These are phyloP conservation scores for Glycine soja DNA, from an alignment of 306 rosid genomes.

Conservation along the genomic window DNA sequence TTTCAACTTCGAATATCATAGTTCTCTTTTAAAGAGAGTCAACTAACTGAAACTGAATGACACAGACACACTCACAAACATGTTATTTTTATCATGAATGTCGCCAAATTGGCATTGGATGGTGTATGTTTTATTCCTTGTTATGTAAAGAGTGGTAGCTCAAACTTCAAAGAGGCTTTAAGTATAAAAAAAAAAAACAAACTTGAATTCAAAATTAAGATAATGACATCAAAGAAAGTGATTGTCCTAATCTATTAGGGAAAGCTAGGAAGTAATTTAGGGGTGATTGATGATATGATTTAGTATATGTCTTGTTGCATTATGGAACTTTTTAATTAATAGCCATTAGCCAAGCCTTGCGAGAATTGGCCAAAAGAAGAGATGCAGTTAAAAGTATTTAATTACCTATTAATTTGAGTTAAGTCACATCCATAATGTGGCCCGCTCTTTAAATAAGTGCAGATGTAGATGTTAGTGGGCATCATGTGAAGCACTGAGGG, in stretches of 20 bases:
- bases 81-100: constrained; percentile 12
- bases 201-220: constrained; percentile 37
- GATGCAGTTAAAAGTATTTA: constrained; percentile 37
- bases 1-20: background rate
- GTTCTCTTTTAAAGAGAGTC: constrained; percentile 1
- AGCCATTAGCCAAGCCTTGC: background rate
- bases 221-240: constrained; percentile 46
- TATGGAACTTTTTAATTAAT: background rate
- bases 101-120: constrained; percentile 9
- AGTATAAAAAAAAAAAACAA: background rate
- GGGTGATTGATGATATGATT: constrained; percentile 49
- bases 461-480: constrained; percentile 64
- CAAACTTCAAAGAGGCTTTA: constrained; percentile 30
- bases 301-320: constrained; percentile 38
- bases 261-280: constrained; percentile 30
- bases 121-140: background rate
- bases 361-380: constrained; percentile 41
- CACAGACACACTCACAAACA: background rate
- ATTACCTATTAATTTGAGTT: constrained; percentile 40
- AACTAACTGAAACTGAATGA: background rate
- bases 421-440: constrained; percentile 60
- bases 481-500: constrained; percentile 52
- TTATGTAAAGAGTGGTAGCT: background rate
- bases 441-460: constrained; percentile 54
- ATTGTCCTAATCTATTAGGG: constrained; percentile 43